Conservation (phyloP, 2,329 filamentous ascomycete genomes). For the Reticulascus tulasneorum region DNA sequence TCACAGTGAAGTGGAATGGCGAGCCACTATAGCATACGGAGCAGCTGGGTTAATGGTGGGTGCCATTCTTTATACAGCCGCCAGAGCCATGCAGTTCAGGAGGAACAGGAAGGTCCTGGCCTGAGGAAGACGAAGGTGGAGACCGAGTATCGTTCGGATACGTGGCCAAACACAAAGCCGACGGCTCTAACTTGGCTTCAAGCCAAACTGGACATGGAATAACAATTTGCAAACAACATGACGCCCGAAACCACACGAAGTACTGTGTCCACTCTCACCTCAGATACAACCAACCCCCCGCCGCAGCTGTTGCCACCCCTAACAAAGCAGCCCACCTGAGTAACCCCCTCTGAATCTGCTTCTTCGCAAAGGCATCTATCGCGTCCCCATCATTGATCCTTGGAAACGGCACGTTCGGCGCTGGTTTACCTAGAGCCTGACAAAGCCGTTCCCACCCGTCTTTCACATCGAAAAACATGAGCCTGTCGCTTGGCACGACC, state of each 20-base stretch:
- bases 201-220: too few relatives aligned
- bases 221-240: too few relatives aligned
- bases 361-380: conserved; percentile 4
- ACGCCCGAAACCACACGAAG: too few relatives aligned
- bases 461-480: conserved; percentile 21
- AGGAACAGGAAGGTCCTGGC: too few relatives aligned
- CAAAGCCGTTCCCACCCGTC: conserved; percentile 30
- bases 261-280: background rate
- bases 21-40: conserved; percentile 11
- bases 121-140: too few relatives aligned
- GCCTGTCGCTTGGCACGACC: conserved; percentile 18
- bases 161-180: too few relatives aligned
- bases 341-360: conserved; percentile 3
- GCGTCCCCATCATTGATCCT: conserved; percentile 21
- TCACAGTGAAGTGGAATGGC: conserved; percentile 7
- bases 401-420: conserved; percentile 25
- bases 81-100: conserved; percentile 11
- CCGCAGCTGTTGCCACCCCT: background rate
- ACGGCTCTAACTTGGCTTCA: too few relatives aligned
- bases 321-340: background rate
- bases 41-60: conserved; percentile 9
- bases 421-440: conserved; percentile 22
- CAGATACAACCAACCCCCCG: conserved; percentile 1
- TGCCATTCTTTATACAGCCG: conserved; percentile 5
- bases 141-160: too few relatives aligned